These are phyloP conservation scores for Salicornia ramosissima DNA, from an alignment of 148 eudicot species.

Conservation along the genomic window DNA sequence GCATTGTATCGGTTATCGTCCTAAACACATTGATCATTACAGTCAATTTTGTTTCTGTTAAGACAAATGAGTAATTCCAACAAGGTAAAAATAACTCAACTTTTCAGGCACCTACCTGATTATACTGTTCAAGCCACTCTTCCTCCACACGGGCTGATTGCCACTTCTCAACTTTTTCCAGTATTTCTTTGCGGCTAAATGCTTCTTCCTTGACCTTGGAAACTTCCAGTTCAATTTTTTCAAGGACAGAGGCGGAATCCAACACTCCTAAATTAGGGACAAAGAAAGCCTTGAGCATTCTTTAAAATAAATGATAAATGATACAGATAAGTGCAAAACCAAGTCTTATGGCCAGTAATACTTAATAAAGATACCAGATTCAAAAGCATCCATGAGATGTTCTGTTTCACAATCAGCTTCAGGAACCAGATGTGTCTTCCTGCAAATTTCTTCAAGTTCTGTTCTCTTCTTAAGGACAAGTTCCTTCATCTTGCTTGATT, in stretches of 20 bases:
- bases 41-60: not conserved
- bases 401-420: constrained; percentile 55
- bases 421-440: constrained; percentile 68
- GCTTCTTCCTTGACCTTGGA: constrained; percentile 87
- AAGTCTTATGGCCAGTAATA: not conserved
- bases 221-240: constrained; percentile 66
- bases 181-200: constrained; percentile 83
- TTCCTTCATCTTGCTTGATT: constrained; percentile 90
- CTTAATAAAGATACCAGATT: constrained; percentile 65
- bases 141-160: constrained; percentile 83
- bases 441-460: constrained; percentile 77
- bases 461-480: constrained; percentile 78
- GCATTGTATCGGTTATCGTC: constrained; percentile 82
- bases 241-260: constrained; percentile 66
- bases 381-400: constrained; percentile 54
- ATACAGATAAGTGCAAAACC: not conserved
- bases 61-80: not conserved
- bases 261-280: constrained; percentile 50
- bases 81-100: not conserved
- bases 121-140: constrained; percentile 93
- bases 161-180: constrained; percentile 92
- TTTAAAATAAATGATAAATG: no score
- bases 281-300: constrained; percentile 6
- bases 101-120: constrained; percentile 42
- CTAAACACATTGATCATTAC: constrained; percentile 27